These are phyloP conservation scores for Colletotrichum karsti DNA, from an alignment of 2,329 filamentous ascomycete species.

Conservation along the genomic window DNA sequence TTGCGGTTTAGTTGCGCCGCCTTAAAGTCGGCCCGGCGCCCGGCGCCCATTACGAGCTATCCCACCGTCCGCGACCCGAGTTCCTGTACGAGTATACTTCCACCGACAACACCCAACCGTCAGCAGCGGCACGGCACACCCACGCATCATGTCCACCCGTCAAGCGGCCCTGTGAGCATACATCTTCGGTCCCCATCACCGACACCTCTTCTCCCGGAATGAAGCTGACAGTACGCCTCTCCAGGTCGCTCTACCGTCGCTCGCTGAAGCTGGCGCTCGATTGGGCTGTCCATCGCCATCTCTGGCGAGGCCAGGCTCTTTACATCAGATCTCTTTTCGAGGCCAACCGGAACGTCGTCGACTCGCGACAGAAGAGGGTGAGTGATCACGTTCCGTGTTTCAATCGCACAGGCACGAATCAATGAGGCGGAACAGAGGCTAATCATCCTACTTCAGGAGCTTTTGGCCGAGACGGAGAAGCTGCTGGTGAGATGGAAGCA, in stretches of 20 bases:
- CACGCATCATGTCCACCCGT: conserved; percentile 55
- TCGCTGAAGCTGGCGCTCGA: conserved; percentile 93
- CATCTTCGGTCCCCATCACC: conserved; percentile 24
- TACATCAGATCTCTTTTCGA: conserved; percentile 97
- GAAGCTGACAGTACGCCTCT: background rate
- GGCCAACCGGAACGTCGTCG: conserved; percentile 84
- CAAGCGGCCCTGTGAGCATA: conserved; percentile 61
- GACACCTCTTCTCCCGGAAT: background rate
- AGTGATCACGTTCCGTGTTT: conserved; percentile 30
- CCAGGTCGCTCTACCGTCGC: conserved; percentile 84
- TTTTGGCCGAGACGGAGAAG: conserved; percentile 89
- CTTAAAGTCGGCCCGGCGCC: too few species aligned
- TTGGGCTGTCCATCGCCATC: conserved; percentile 91
- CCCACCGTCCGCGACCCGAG: too few species aligned
- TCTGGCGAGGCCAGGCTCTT: conserved; percentile 95
- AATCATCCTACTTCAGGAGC: conserved; percentile 64
- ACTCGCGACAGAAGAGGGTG: conserved; percentile 89
- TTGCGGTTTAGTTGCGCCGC: too few species aligned
- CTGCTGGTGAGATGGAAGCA: conserved; percentile 96
- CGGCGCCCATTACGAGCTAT: too few species aligned
- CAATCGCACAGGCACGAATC: background rate
- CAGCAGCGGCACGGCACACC: too few species aligned
- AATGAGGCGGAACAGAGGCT: conserved; percentile 2
- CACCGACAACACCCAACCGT: background rate
- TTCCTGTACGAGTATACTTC: too few species aligned